Evolutionary conservation across 2,329 filamentous ascomycete species (phyloP), one percentile per base, ranked within the genome.

Genomic region (Lizonia empirigonia): DNA sequence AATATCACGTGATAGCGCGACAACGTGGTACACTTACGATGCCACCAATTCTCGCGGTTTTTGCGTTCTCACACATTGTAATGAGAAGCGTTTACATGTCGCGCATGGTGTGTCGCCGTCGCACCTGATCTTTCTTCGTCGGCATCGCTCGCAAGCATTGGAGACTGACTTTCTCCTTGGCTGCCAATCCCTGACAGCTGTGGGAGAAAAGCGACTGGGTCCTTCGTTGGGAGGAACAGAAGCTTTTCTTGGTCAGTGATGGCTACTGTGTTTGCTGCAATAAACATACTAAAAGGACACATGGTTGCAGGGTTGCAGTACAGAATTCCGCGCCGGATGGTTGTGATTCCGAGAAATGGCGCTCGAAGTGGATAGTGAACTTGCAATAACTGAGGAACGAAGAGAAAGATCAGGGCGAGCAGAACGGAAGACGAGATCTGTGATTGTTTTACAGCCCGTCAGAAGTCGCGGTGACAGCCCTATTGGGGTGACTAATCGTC

Each of bases 61-160:
- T 41, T 72, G 70, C 32, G 65, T 70, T 53, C 70, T 64, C 37
- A 70, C 50, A 54, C 70, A 73, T 61, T 63, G 62, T 52, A 73
- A 60, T 42, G 67, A 68, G 55, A 73, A 73, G n/a, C 70, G 60
- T 49, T 67, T 71, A 52, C 70, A 73, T 23, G 70, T 73, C 24
- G 67, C 60, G 42, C 70, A 73, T 2, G 70, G 70, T 18, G 67
- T 70, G 37, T 71, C 65, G 37, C 70, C 70, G 40, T 73, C 70
- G 44, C 70, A 73, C 26, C 67, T 61, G 18, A 73, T 73, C 56
- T 73, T 73, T 44, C 70, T 55, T 23, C 70, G 58, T 22, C 70
- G 59, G 52, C 70, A 73, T 16, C 70, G 56, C 53, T 73, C 70
- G 50, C 70, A 73, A 13, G 70, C 70, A 48, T 73, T 73, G 33